Evolutionary conservation across 2,329 filamentous ascomycete species (phyloP).

Genomic region (Fusarium poae): DNA sequence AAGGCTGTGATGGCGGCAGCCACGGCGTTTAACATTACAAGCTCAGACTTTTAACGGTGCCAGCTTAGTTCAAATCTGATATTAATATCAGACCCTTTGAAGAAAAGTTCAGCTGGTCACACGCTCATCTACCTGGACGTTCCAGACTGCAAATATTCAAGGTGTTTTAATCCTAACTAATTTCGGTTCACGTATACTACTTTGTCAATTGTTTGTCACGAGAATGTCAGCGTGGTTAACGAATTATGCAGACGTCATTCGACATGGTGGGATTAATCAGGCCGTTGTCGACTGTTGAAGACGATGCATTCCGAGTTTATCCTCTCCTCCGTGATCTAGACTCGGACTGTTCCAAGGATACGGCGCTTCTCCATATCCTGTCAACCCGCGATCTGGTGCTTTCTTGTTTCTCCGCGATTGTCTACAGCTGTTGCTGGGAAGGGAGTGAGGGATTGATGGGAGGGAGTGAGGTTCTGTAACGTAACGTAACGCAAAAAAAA

Average conservation of each 20-base stretch:
- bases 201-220: constrained; percentile 14
- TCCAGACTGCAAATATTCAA: constrained; percentile 1
- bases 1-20: neutral
- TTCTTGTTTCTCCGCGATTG: constrained; percentile 25
- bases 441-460: constrained; percentile 6
- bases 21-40: neutral
- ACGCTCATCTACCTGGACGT: constrained; percentile 1
- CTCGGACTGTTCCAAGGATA: constrained; percentile 17
- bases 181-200: constrained; percentile 20
- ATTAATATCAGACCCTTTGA: constrained; percentile 1
- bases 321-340: constrained; percentile 25
- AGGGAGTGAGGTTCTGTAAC: constrained; percentile 12
- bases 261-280: constrained; percentile 15
- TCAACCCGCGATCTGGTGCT: constrained; percentile 28
- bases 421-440: neutral
- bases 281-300: constrained; percentile 24
- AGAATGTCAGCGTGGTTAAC: neutral
- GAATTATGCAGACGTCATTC: constrained; percentile 17
- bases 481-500: constrained; percentile 3
- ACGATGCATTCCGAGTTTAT: constrained; percentile 13
- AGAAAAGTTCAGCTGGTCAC: constrained; percentile 17
- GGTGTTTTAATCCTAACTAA: constrained; percentile 26
- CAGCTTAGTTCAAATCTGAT: constrained; percentile 1
- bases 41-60: neutral
- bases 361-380: constrained; percentile 19